Evolutionary conservation across 345 rosid species (phyloP), one percentile per base, ranked within the genome.

Genomic region (Populus deltoides): DNA sequence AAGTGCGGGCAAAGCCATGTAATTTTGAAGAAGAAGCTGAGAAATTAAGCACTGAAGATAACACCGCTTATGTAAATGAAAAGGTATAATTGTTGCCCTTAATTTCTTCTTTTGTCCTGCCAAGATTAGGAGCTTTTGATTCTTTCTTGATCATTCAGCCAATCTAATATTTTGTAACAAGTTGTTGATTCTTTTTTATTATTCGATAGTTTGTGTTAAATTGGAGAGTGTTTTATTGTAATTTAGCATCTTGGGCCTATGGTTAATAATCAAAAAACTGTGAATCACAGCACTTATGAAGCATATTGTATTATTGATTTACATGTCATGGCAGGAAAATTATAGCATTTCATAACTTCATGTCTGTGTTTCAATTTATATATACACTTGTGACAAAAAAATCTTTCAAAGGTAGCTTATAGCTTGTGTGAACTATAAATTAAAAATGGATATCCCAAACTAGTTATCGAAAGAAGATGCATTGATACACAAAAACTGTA

Each of bases 1-100:
- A 22, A 2, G 1, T 55, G 0, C 8, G 22, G 22, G 25, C 75
- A 16, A 80, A 82, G 31, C 25, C 61, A 20, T 55, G 10, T 55
- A 22, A 55, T 55, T 55, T 55, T 55, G 61, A 55, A 20, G 61
- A 55, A 55, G 80, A 68, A 55, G 81, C 66, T 45, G 53, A 24
- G 33, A 74, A 79, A 61, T 20, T 22, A 20, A 70, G 27, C 63
- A 33, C 16, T 61, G 55, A 70, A 39, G 77, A 53, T 5, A 41
- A 57, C 61, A 22, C 24, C 1, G 0, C 61, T 6, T 41, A 38
- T 71, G 24, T 16, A 63, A 66, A 24, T 15, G 70, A 27, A 62
- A 29, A 35, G 70, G 83, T 85, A 76, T 67, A 7, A 55, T 8
- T 22, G 61, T 55, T 20, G 20, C 25, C 61, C 61, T 55, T 53